Conservation (phyloP, 2,329 filamentous ascomycete genomes). For the Penicillium sp. region DNA sequence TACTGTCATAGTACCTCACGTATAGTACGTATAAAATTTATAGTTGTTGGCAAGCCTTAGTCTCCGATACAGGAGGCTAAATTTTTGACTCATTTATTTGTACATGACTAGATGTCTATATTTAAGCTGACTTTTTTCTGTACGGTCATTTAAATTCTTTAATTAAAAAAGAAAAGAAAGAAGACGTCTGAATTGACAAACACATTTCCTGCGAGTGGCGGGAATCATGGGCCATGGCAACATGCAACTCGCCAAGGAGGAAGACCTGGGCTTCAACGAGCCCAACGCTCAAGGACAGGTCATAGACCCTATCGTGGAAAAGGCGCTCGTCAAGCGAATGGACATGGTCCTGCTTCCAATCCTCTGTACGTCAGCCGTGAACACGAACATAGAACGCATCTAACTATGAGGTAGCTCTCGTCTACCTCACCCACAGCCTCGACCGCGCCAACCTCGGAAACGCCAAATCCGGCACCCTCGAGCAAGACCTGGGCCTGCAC, state of each 20-base stretch:
- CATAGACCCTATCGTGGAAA: background rate
- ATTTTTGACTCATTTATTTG: background rate
- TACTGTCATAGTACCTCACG: background rate
- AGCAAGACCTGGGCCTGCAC: conserved; percentile 14
- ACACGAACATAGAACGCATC: background rate
- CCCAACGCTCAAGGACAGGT: background rate
- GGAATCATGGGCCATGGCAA: background rate
- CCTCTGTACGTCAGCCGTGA: background rate
- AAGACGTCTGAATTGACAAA: background rate
- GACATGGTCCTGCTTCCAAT: conserved; percentile 5
- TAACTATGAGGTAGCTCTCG: background rate
- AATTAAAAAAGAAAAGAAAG: too few relatives aligned
- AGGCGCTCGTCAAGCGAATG: background rate
- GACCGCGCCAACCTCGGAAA: conserved; percentile 14
- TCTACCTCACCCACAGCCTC: conserved; percentile 12
- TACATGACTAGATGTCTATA: background rate
- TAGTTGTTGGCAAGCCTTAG: background rate
- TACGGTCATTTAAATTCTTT: background rate
- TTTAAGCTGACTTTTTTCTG: background rate
- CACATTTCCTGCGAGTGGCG: background rate
- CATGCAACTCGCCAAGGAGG: background rate
- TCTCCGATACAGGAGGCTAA: background rate
- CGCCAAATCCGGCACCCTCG: conserved; percentile 15
- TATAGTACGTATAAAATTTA: background rate
- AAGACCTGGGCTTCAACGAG: background rate